Percentiles rank a stretch among this genome's conserved stretches.
These are phyloP conservation scores for Linnemannia zychae DNA, from an alignment of 192 early-diverging fungal genomes.

Conservation along the genomic window DNA sequence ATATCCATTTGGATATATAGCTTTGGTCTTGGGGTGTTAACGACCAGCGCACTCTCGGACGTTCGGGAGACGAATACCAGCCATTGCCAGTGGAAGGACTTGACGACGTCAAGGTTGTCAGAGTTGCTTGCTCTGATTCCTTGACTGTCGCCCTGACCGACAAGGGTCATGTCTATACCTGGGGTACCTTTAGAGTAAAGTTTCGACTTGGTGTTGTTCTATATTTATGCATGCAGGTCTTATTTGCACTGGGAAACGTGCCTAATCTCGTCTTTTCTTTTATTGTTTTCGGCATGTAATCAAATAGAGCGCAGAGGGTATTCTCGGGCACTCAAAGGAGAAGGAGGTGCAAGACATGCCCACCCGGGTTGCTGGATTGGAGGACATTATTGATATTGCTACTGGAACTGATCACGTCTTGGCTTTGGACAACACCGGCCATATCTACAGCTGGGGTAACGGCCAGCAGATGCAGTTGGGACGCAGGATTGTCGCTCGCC, in stretches of 20 bases:
- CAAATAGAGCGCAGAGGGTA: slow-evolving; percentile 81
- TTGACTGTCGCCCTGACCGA: slow-evolving; percentile 83
- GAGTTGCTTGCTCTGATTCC: slow-evolving; percentile 88
- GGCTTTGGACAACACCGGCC: slow-evolving; percentile 77
- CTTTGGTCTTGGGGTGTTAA: slow-evolving; percentile 98
- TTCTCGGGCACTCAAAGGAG: slow-evolving; percentile 83
- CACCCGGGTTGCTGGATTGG: slow-evolving; percentile 63
- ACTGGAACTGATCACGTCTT: slow-evolving; percentile 91
- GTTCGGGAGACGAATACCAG: slow-evolving; percentile 74
- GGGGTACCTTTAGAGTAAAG: slow-evolving; percentile 83
- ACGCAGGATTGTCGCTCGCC: slow-evolving; percentile 81
- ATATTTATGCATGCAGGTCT: not conserved
- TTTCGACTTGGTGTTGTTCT: too few relatives aligned
- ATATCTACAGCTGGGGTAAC: slow-evolving; percentile 92
- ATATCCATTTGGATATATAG: slow-evolving; percentile 32
- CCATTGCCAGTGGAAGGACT: slow-evolving; percentile 79
- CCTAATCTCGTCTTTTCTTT: not conserved
- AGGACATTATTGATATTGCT: slow-evolving; percentile 80
- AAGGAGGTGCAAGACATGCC: slow-evolving; percentile 76
- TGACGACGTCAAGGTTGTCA: slow-evolving; percentile 78
- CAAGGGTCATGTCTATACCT: slow-evolving; percentile 85
- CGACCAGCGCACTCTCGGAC: slow-evolving; percentile 90
- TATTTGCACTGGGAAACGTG: not conserved
- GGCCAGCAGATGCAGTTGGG: slow-evolving; percentile 93
- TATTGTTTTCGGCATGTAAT: not conserved